Evolutionary conservation across 2,329 filamentous ascomycete species (phyloP), one percentile per base, ranked within the genome.

Genomic region (Conoideocrella luteorostrata): DNA sequence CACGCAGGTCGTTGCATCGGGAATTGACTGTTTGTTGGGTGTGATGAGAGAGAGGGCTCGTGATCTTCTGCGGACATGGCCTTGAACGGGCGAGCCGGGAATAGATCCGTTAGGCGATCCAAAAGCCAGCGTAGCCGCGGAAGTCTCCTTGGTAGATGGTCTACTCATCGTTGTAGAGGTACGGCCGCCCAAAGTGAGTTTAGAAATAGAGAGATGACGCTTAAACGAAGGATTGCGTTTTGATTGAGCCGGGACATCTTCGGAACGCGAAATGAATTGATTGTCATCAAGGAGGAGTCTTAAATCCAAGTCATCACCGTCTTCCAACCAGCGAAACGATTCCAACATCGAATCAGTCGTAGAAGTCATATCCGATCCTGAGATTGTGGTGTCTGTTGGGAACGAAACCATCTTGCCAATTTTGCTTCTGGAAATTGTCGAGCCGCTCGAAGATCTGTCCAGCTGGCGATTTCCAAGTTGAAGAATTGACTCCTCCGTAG

Each of bases 301-400:
- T 20, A 84, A 62, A 53, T 90, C 84, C 24, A 90, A 67, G 41
- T 85, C 77, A 15, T 82, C 76, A 42, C 86, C 80, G 45, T 87
- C 82, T 23, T 89, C 84, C 21, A 88, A 67, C 83, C 84, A 88
- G 39, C 80, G 74, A 52, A 88, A 84, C 56, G 74, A 82, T 48
- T 88, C 80, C 39, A 79, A 77, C 45, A 86, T 68, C 2, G 75
- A 75, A 12, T 18, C 17, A 6, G 29, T 17, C 6, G 75, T 56
- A 23, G 52, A 53, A 4, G 50, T 50, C 22, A 33, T 18, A 24
- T 52, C 53, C 20, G 51, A 40, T 17, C 45, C 47, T 20, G 41
- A 39, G 21, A 38, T 22, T 15, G 36, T 44, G 20, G 47, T 49
- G 20, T 57, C 52, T 17, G 41, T 41, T 15, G 52, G 45, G 11